phyloP scores from a whole-genome alignment of 2,329 filamentous ascomycete species.

The Pseudocercospora cruenta region DNA sequence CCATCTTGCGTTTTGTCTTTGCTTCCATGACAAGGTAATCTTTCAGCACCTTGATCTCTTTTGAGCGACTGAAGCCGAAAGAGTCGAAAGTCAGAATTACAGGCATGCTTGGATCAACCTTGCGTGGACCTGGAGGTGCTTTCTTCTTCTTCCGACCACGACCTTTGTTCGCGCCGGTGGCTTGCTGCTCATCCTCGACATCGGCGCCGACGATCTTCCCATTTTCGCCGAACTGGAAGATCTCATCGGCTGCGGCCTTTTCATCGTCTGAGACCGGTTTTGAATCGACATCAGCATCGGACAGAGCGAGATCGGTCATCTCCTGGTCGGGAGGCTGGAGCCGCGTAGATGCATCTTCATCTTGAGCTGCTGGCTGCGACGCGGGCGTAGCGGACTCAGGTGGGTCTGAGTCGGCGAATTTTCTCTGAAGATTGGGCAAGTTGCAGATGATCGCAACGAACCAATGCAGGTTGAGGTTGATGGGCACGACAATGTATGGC shows the following conservation, averaged over 20 bases:
- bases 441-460: slow-evolving; percentile 96
- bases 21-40: slow-evolving; percentile 79
- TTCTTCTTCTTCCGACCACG: slow-evolving; percentile 28
- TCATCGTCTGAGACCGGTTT: not conserved
- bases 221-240: slow-evolving; percentile 22
- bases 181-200: not conserved
- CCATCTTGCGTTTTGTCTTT: slow-evolving; percentile 60
- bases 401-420: slow-evolving; percentile 9
- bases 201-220: slow-evolving; percentile 10
- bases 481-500: slow-evolving; percentile 88
- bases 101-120: slow-evolving; percentile 49
- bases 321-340: slow-evolving; percentile 1
- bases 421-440: slow-evolving; percentile 56
- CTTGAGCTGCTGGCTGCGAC: not conserved
- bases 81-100: slow-evolving; percentile 89
- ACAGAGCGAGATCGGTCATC: not conserved
- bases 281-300: not conserved
- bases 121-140: slow-evolving; percentile 28
- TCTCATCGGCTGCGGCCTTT: not conserved
- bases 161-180: slow-evolving; percentile 8
- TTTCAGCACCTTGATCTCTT: slow-evolving; percentile 69
- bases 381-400: not conserved
- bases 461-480: slow-evolving; percentile 87
- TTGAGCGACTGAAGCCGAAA: slow-evolving; percentile 65
- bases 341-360: not conserved